Evolutionary conservation across 805 yeast genomes (phyloP), one percentile per base, ranked within the genome.

Genomic region (Ogataea corticis): DNA sequence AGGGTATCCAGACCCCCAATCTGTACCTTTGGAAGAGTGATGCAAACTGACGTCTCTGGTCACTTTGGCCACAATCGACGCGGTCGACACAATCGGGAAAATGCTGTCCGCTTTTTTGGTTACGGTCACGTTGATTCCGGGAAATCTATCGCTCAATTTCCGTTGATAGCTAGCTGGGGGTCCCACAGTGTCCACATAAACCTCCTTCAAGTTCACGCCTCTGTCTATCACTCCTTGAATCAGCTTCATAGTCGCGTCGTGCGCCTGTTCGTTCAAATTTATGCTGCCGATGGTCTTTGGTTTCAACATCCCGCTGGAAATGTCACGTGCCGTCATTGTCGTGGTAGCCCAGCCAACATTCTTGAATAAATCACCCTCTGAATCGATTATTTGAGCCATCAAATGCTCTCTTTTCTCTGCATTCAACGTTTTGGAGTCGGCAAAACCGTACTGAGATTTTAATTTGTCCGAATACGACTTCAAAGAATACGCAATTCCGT

Each of bases 151-250:
- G 46, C 79, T 75, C 39, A 94, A 70, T 64, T 92, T 94, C 31
- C 75, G 77, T 58, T 87, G 95, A 63, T 94, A 94, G 29, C 84
- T 71, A 1, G 67, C 77, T 12, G 99, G 98, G 1, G 98, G 97
- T 0, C 99, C 99, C 33, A 94, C 99, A 0, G 99, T 94, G 63
- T 94, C 99, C 4, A 94, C 91, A 63, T 77, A 94, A 0, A 91
- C 77, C 60, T 88, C 88, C 21, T 71, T 74, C 5, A 94, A 61
- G 32, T 79, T 76, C 6, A 87, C 83, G 1, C 87, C 86, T 29
- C 70, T 66, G 25, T 75, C 77, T 4, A 87, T 31, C 0, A 87
- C 83, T 10, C 76, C 79, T 49, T 76, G 77, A 32, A 94, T 89
- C 48, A 94, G 68, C 13, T 71, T 80, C 60, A 91, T 91, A 0